phyloP scores from a whole-genome alignment of 805 yeast genomes.

The Yarrowia sp. region DNA sequence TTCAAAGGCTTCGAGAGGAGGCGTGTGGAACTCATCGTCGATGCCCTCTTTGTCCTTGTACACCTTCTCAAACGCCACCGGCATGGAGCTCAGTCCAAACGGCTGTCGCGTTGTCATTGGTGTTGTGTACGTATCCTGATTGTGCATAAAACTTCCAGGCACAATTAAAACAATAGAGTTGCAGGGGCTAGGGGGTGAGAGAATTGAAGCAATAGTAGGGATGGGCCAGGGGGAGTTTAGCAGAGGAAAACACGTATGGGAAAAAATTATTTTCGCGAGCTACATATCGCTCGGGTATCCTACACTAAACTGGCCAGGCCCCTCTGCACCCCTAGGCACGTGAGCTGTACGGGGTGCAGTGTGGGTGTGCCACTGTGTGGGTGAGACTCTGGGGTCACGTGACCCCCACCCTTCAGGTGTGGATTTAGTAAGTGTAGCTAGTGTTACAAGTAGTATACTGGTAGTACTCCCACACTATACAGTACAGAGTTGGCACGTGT shows the following conservation, averaged over 20 bases:
- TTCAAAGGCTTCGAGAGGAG: slow-evolving; percentile 18
- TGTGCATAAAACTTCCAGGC: slow-evolving; percentile 15
- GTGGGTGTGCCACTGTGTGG: not conserved
- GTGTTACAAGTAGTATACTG: too few species aligned
- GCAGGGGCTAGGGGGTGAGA: slow-evolving; percentile 26
- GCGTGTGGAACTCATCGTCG: slow-evolving; percentile 21
- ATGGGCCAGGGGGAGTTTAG: not conserved
- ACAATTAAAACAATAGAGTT: slow-evolving; percentile 16
- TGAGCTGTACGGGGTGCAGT: slow-evolving; percentile 23
- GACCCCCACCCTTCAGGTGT: too few species aligned
- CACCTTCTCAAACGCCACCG: slow-evolving; percentile 27
- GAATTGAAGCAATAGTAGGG: slow-evolving; percentile 3
- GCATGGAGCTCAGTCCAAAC: slow-evolving; percentile 27
- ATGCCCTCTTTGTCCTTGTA: slow-evolving; percentile 22
- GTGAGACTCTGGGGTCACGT: not conserved
- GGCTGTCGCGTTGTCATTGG: slow-evolving; percentile 27
- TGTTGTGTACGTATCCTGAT: slow-evolving; percentile 23
- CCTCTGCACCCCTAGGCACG: slow-evolving; percentile 15
- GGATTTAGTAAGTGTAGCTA: not conserved
- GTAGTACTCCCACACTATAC: too few species aligned
- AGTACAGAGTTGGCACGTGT: slow-evolving; percentile 14
- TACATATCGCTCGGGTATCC: not conserved
- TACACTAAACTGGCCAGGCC: not conserved
- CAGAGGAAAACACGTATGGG: not conserved
- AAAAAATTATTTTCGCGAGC: not conserved